Base-by-base conservation (phyloP, 108 stramenopile genomes). In the Cyclotella distinguenda region DNA sequence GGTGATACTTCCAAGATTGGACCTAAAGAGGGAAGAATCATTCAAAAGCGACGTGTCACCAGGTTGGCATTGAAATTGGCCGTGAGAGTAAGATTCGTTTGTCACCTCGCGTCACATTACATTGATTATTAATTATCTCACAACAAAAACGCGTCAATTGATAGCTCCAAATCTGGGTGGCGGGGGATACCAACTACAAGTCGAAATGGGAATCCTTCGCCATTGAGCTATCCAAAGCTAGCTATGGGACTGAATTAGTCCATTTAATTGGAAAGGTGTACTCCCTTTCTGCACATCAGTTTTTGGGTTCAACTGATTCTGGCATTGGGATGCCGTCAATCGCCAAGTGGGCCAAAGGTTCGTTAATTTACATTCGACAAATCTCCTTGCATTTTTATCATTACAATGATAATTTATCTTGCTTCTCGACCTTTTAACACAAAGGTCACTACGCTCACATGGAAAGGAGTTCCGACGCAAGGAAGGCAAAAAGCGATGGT, bases 311-410 rank as follows among this genome's bases (percentile, higher is more conserved):
- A 9, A 65, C 46, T n/a, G 81, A 86, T 18, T 82, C 83, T 39
- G 89, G 89, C 0, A 57, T 90, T 34, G 89, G 89, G 8, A 74
- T 84, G 78, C 89, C 86, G 19, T 78, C 82, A 7, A 82, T 87
- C 27, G 74, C 63, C 6, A 79, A 82, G 38, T 87, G 86, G 89
- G 84, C 83, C 36, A 60, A 58, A 32, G 51, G 51, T 53, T 32
- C 12, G 51, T 19, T 18, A 1, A 48, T 18, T 48, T 48, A 23
- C 1, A 48, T 23, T 21, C 46, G 23, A 18, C 7, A 21, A 11
- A 48, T 22, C 1, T 48, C 46, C 11, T 18, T 48, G 5, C 28
- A 0, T 11, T 66, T 27, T 27, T 40, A 4, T 53, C 27, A 45
- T 19, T 30, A 4, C 45, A 8, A 10, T 34, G n/a, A 6, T 22